These are phyloP conservation scores for Gossypium anomalum DNA, from an alignment of 345 rosid species.

Conservation along the genomic window DNA sequence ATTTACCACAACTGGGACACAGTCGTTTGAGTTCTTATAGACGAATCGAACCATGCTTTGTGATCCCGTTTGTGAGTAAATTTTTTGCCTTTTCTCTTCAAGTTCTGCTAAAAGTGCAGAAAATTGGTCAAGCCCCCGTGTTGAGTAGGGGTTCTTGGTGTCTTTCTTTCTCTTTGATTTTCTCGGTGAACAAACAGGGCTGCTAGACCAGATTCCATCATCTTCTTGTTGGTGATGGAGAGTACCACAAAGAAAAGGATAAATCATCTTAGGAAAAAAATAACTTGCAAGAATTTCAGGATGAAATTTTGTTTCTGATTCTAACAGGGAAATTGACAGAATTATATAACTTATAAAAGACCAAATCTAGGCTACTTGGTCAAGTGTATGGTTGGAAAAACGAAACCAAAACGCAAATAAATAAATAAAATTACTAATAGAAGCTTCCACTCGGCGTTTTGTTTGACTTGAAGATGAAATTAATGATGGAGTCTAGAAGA, in stretches of 20 bases:
- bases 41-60: slow-evolving; percentile 45
- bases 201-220: slow-evolving; percentile 16
- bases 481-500: too few species aligned
- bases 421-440: background rate
- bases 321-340: background rate
- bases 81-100: slow-evolving; percentile 43
- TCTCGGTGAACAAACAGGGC: slow-evolving; percentile 19
- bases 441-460: background rate
- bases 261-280: slow-evolving; percentile 23
- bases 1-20: slow-evolving; percentile 45
- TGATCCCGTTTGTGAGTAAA: slow-evolving; percentile 37
- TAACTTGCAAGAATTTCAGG: background rate
- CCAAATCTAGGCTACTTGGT: background rate
- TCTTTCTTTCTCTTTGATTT: slow-evolving; percentile 29
- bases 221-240: slow-evolving; percentile 20
- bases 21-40: slow-evolving; percentile 27
- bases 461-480: background rate
- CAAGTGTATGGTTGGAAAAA: slow-evolving; percentile 9
- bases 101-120: slow-evolving; percentile 49
- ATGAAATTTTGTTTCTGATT: background rate
- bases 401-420: background rate
- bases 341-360: background rate
- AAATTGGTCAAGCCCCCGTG: slow-evolving; percentile 58
- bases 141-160: slow-evolving; percentile 54
- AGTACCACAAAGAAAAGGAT: slow-evolving; percentile 36